phyloP scores from a whole-genome alignment of 257 asterid species.

The Nicotiana tomentosiformis region DNA sequence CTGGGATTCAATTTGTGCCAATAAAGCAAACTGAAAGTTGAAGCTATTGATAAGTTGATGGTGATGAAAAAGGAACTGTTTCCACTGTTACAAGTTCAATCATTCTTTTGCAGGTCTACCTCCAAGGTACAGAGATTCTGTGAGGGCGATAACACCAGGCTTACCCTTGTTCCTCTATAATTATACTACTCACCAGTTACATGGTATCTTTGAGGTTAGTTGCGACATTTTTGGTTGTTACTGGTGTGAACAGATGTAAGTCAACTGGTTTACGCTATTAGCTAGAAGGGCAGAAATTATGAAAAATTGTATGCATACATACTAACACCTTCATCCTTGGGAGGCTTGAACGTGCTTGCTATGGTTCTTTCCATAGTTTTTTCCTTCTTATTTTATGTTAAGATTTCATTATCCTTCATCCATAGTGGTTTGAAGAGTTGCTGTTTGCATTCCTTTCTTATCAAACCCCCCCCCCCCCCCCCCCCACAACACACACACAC shows the following conservation, averaged over 20 bases:
- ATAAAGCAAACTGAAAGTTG: not conserved
- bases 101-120: slow-evolving; percentile 60
- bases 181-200: slow-evolving; percentile 89
- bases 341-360: not conserved
- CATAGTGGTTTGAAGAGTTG: not conserved
- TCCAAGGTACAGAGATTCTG: slow-evolving; percentile 89
- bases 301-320: not conserved
- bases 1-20: not conserved
- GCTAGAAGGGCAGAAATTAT: not conserved
- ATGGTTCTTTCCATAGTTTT: no score
- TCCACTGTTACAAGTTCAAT: not conserved
- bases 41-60: not conserved
- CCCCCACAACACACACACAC: no score
- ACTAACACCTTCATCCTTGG: no score
- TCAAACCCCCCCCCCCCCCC: not conserved
- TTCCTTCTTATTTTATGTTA: no score
- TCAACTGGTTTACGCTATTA: not conserved
- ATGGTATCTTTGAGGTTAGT: slow-evolving; percentile 85
- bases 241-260: no score
- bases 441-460: not conserved
- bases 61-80: not conserved
- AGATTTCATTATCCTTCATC: not conserved
- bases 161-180: slow-evolving; percentile 82
- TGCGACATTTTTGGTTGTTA: not conserved
- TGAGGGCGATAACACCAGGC: slow-evolving; percentile 94